These are phyloP conservation scores for Scedosporium aurantiacum DNA, from an alignment of 2,329 filamentous ascomycete genomes.

Conservation along the genomic window DNA sequence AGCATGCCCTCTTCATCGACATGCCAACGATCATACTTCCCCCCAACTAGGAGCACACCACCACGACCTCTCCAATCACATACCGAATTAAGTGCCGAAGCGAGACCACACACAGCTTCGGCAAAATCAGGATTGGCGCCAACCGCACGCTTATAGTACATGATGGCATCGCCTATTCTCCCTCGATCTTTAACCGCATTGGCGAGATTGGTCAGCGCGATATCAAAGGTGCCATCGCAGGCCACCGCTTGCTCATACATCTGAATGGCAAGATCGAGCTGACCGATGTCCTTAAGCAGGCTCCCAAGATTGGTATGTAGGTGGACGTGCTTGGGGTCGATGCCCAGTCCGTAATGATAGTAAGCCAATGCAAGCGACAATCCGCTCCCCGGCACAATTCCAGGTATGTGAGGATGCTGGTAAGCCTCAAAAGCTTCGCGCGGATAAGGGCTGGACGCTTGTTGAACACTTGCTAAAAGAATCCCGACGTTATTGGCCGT, in stretches of 20 bases:
- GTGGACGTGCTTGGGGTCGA: conserved; percentile 86
- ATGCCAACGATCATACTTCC: conserved; percentile 81
- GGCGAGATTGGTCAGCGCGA: conserved; percentile 88
- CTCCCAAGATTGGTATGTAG: conserved; percentile 95
- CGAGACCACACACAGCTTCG: conserved; percentile 90
- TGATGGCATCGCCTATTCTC: conserved; percentile 80
- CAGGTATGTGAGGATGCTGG: conserved; percentile 47
- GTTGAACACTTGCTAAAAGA: conserved; percentile 86
- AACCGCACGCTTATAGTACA: conserved; percentile 84
- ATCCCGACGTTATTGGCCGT: conserved; percentile 98
- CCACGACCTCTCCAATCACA: conserved; percentile 90
- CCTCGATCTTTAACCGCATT: conserved; percentile 98
- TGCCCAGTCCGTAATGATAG: conserved; percentile 83
- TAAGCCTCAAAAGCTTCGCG: conserved; percentile 1
- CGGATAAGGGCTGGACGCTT: conserved; percentile 24
- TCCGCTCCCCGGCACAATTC: conserved; percentile 75
- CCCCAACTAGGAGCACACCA: conserved; percentile 64
- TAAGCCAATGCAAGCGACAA: conserved; percentile 81
- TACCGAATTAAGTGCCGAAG: conserved; percentile 90
- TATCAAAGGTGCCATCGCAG: conserved; percentile 92
- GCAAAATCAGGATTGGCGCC: conserved; percentile 89
- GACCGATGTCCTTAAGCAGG: conserved; percentile 89
- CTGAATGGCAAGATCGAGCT: conserved; percentile 78
- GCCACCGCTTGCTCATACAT: conserved; percentile 95
- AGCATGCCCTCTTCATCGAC: conserved; percentile 78